Evolutionary conservation across 352 stramenopile genomes (phyloP).

Genomic region (Phytophthora hibernalis): DNA sequence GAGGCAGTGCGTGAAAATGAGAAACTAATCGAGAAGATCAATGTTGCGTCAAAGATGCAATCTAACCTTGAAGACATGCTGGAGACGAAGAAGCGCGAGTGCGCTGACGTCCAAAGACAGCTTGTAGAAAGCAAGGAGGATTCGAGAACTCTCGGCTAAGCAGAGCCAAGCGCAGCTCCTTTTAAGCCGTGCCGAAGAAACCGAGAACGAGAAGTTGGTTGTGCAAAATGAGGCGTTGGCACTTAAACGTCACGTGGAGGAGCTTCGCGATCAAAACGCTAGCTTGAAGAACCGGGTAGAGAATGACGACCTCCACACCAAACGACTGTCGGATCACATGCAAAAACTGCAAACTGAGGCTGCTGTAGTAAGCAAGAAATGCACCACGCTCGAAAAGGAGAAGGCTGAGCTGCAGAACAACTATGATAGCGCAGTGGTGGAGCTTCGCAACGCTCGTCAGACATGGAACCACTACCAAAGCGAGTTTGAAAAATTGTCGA

Average conservation of each 20-base stretch:
- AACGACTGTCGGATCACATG: slow-evolving; percentile 60
- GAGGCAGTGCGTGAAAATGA: slow-evolving; percentile 53
- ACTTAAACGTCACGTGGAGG: slow-evolving; percentile 64
- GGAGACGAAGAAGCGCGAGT: slow-evolving; percentile 66
- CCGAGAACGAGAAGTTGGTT: slow-evolving; percentile 72
- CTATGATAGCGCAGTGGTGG: slow-evolving; percentile 59
- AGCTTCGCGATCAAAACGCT: slow-evolving; percentile 70
- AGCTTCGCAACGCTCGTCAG: slow-evolving; percentile 69
- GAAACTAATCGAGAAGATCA: slow-evolving; percentile 49
- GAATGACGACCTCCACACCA: slow-evolving; percentile 46
- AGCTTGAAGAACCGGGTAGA: slow-evolving; percentile 65
- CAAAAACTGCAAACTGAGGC: slow-evolving; percentile 56
- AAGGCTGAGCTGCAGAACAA: slow-evolving; percentile 55
- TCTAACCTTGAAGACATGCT: slow-evolving; percentile 53
- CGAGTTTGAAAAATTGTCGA: slow-evolving; percentile 78
- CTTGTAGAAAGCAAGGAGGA: slow-evolving; percentile 56
- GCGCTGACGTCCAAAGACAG: slow-evolving; percentile 44
- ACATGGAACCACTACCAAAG: slow-evolving; percentile 73
- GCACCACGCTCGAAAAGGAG: slow-evolving; percentile 56
- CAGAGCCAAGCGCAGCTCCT: slow-evolving; percentile 48
- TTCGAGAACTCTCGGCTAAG: slow-evolving; percentile 48
- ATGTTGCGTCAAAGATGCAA: slow-evolving; percentile 47
- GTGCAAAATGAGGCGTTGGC: slow-evolving; percentile 68
- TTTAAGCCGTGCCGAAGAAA: slow-evolving; percentile 55
- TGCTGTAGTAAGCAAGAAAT: slow-evolving; percentile 41